Evolutionary conservation across 2,329 filamentous ascomycete genomes (phyloP).

Genomic region (Aulographum hederae): DNA sequence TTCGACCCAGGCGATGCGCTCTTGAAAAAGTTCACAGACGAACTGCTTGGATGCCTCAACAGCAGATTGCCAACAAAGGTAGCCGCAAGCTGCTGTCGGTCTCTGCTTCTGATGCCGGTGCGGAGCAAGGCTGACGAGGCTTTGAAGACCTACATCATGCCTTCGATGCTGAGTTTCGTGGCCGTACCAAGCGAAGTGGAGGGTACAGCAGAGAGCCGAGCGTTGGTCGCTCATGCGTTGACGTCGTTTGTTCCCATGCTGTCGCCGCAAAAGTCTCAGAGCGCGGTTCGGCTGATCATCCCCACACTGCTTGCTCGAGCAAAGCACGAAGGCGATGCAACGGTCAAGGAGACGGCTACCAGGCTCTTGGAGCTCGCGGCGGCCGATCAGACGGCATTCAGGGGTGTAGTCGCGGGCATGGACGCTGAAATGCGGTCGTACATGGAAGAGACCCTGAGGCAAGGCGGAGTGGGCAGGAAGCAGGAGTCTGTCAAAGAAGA

Average conservation of each 20-base stretch:
- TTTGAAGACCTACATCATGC: constrained; percentile 57
- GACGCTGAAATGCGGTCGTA: constrained; percentile 51
- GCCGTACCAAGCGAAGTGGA: constrained; percentile 43
- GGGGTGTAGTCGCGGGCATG: constrained; percentile 54
- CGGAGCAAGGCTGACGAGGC: constrained; percentile 41
- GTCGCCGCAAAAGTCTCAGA: constrained; percentile 22
- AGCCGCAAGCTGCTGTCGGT: constrained; percentile 75
- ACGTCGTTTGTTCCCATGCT: constrained; percentile 45
- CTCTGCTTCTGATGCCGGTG: constrained; percentile 50
- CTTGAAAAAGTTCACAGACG: constrained; percentile 56
- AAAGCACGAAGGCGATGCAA: constrained; percentile 35
- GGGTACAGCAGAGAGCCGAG: constrained; percentile 60
- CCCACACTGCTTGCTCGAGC: constrained; percentile 61
- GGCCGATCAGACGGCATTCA: constrained; percentile 55
- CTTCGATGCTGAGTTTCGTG: constrained; percentile 53
- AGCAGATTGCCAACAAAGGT: constrained; percentile 75
- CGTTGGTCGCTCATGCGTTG: constrained; percentile 55
- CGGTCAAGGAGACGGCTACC: constrained; percentile 47
- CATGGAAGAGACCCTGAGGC: constrained; percentile 61
- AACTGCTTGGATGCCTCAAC: constrained; percentile 68
- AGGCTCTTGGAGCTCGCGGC: constrained; percentile 68
- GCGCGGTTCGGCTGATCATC: constrained; percentile 58
- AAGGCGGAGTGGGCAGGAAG: constrained; percentile 21
- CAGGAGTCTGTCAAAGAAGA: constrained; percentile 34
- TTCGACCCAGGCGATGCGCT: constrained; percentile 60